Conservation (phyloP, 1,284 basidiomycete genomes). For the Chiua sp. region DNA sequence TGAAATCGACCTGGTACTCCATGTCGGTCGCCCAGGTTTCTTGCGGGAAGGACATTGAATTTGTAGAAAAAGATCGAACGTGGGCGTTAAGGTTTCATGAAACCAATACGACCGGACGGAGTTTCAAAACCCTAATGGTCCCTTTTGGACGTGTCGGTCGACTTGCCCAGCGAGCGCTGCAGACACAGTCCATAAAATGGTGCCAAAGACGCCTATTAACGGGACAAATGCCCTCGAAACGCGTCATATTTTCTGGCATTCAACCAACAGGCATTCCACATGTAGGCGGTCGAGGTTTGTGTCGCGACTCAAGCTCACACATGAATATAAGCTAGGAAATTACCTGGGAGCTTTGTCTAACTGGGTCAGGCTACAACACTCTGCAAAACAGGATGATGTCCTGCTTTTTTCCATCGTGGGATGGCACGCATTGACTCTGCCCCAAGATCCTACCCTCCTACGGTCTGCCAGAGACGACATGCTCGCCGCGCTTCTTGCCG, state of each 20-base stretch:
- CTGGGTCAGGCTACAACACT: slow-evolving; percentile 84
- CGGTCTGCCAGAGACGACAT: slow-evolving; percentile 73
- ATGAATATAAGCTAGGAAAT: slow-evolving; percentile 78
- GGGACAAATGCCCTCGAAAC: slow-evolving; percentile 7
- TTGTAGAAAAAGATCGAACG: not conserved
- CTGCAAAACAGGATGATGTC: slow-evolving; percentile 60
- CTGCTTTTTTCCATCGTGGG: slow-evolving; percentile 91
- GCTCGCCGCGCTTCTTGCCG: slow-evolving; percentile 84
- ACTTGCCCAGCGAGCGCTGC: slow-evolving; percentile 9
- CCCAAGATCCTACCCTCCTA: slow-evolving; percentile 77
- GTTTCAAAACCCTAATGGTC: slow-evolving; percentile 33
- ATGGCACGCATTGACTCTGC: slow-evolving; percentile 92
- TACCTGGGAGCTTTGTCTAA: slow-evolving; percentile 90
- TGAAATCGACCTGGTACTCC: slow-evolving; percentile 21
- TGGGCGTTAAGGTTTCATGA: slow-evolving; percentile 7
- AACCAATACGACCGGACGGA: slow-evolving; percentile 25
- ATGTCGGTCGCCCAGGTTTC: slow-evolving; percentile 19
- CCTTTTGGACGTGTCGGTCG: slow-evolving; percentile 6
- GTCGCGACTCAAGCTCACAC: slow-evolving; percentile 7
- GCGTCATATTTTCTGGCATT: slow-evolving; percentile 80
- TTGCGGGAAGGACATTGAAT: slow-evolving; percentile 5
- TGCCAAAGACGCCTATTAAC: slow-evolving; percentile 6
- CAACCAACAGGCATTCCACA: slow-evolving; percentile 89
- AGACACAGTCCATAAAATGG: slow-evolving; percentile 1
- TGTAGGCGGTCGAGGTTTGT: slow-evolving; percentile 48